Evolutionary conservation across 2,329 filamentous ascomycete species (phyloP).

Genomic region (Leptographium radiaticola): DNA sequence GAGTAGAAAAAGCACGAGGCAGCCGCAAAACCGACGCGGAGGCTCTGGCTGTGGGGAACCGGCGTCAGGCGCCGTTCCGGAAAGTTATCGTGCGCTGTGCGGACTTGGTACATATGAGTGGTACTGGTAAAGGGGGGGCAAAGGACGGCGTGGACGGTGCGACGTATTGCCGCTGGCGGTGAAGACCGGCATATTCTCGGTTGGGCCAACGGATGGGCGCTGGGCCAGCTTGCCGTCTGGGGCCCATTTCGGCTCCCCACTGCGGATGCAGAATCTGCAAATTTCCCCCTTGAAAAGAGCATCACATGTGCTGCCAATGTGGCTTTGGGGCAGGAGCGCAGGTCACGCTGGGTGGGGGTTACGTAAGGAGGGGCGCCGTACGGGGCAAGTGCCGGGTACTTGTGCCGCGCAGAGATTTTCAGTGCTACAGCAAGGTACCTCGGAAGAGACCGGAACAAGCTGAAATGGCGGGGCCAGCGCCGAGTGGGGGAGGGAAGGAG

Average conservation of each 20-base stretch:
- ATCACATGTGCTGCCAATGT: background rate
- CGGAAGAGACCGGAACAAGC: conserved; percentile 1
- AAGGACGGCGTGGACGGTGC: too few species aligned
- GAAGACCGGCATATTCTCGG: background rate
- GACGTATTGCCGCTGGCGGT: too few species aligned
- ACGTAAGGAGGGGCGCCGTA: background rate
- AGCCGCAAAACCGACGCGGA: too few species aligned
- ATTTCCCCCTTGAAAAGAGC: background rate
- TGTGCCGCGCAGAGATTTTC: background rate
- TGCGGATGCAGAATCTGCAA: background rate
- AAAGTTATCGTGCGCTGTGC: background rate
- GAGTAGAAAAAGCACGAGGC: background rate
- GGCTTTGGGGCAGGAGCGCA: background rate
- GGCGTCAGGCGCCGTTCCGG: background rate
- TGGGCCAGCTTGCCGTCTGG: background rate
- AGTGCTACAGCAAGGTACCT: background rate
- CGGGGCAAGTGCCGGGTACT: background rate
- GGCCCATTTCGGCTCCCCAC: background rate
- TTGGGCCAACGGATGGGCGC: background rate
- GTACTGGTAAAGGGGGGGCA: background rate
- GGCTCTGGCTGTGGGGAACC: background rate
- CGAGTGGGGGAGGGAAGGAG: background rate
- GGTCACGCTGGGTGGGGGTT: background rate
- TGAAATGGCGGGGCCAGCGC: background rate
- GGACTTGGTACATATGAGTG: too few species aligned